These are phyloP conservation scores for Candida tetrigidarum DNA, from an alignment of 1,139 yeast genomes.

Conservation along the genomic window DNA sequence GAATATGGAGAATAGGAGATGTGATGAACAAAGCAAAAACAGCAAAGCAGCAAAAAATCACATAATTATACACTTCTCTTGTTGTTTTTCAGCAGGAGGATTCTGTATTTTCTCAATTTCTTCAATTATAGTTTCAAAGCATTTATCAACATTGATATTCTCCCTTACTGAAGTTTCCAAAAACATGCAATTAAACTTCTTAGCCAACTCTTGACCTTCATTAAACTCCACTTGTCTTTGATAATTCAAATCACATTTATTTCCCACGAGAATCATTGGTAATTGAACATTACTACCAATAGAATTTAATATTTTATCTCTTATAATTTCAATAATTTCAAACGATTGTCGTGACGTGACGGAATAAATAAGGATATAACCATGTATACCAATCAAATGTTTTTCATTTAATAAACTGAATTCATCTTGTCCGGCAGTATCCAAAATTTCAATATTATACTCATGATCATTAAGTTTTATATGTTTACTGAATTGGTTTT, in stretches of 20 bases:
- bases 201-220: constrained; percentile 71
- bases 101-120: constrained; percentile 70
- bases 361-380: constrained; percentile 81
- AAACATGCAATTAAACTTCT: constrained; percentile 65
- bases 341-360: constrained; percentile 81
- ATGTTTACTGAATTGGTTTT: constrained; percentile 81
- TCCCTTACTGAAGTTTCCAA: constrained; percentile 86
- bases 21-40: not conserved
- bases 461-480: constrained; percentile 74
- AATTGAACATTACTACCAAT: constrained; percentile 67
- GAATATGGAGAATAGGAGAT: not conserved
- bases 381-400: constrained; percentile 83
- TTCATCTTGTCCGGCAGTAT: constrained; percentile 97
- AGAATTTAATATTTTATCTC: constrained; percentile 83
- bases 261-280: constrained; percentile 86
- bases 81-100: constrained; percentile 42
- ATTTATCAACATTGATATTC: constrained; percentile 64
- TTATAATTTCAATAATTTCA: constrained; percentile 74
- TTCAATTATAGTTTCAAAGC: constrained; percentile 69
- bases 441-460: constrained; percentile 84
- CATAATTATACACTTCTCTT: constrained; percentile 43
- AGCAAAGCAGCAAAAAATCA: constrained; percentile 15
- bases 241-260: constrained; percentile 71
- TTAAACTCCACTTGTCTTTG: constrained; percentile 66
- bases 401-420: constrained; percentile 83